Evolutionary conservation across 225 moss, liverwort and hornwort genomes (phyloP), one percentile per base, ranked within the genome.

Genomic region (Polytrichum formosum): DNA sequence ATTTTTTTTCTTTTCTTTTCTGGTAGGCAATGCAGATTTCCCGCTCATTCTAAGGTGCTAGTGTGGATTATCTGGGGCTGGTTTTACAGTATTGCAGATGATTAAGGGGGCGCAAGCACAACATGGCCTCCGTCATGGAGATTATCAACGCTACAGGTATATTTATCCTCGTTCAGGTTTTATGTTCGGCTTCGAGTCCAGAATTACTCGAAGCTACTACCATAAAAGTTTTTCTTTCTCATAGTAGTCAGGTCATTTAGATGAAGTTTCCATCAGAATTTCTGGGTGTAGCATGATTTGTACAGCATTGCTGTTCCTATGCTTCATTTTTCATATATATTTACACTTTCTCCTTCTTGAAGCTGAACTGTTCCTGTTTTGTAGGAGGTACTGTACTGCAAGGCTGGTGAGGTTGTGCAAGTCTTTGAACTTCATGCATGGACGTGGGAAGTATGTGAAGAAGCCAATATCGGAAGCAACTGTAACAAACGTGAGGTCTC

Each of bases 401-500:
- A 85, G 94, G 66, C 78, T 98, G 67, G 79, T 83, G 68, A 82
- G 98, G 67, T 85, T 98, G 28, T 91, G 94, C 73, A 98, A 90
- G 75, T 91, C 92, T 10, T 74, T 94, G n/a, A 93, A 95, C 29
- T 94, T 98, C 73, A 88, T 85, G 77, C 98, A 94, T 72, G 98
- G 98, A 63, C 91, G 94, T 73, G 98, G 98, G 55, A 94, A 94
- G 72, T 98, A 98, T 78, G 85, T 87, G 53, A 98, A 91, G 79
- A 93, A 81, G 73, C 92, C 90, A 59, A 92, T 98, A 61, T 81
- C 83, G 26, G 88, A 87, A 73, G 79, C 94, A 18, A 94, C 83
- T 64, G 92, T 98, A 46, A 92, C 94, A 29, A 76, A 94, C 85
- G 94, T 91, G 75, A 88, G 92, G 94, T 97, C 65, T 74, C 66